Evolutionary conservation across 2,329 filamentous ascomycete genomes (phyloP).

Genomic region (Lachnellula suecica): DNA sequence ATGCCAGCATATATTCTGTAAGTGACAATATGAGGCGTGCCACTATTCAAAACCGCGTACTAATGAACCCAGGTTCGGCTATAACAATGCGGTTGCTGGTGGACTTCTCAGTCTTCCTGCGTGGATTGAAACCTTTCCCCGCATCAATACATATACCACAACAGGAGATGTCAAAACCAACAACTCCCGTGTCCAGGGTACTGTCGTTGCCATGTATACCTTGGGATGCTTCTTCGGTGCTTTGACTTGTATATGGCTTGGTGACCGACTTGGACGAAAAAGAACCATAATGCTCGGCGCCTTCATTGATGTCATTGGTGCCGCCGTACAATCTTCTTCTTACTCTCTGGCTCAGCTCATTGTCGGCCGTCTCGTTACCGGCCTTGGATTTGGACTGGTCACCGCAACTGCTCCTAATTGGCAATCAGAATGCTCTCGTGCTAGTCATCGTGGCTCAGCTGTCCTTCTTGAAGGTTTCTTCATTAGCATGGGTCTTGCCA

Average conservation of each 20-base stretch:
- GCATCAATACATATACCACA: slow-evolving; percentile 32
- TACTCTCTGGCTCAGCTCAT: slow-evolving; percentile 51
- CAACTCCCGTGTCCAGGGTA: slow-evolving; percentile 22
- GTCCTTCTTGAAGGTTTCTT: slow-evolving; percentile 57
- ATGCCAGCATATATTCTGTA: slow-evolving; percentile 7
- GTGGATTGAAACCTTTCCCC: slow-evolving; percentile 51
- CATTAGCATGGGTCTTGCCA: slow-evolving; percentile 53
- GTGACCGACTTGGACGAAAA: slow-evolving; percentile 41
- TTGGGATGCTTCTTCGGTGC: slow-evolving; percentile 38
- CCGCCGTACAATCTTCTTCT: slow-evolving; percentile 39
- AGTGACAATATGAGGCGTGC: not conserved
- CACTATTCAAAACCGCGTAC: too few relatives aligned
- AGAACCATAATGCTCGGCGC: slow-evolving; percentile 38
- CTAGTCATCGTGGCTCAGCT: slow-evolving; percentile 53
- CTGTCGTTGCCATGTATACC: slow-evolving; percentile 38
- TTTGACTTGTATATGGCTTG: slow-evolving; percentile 34
- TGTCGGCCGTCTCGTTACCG: slow-evolving; percentile 77
- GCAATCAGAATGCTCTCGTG: slow-evolving; percentile 56
- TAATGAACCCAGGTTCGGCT: slow-evolving; percentile 1
- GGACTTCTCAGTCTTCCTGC: slow-evolving; percentile 7
- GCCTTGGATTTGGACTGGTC: slow-evolving; percentile 63
- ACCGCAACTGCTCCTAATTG: slow-evolving; percentile 51
- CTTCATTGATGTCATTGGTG: slow-evolving; percentile 40
- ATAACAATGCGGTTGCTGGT: slow-evolving; percentile 4
- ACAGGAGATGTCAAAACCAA: not conserved